Evolutionary conservation across 1,284 basidiomycete genomes (phyloP).

Genomic region (Apiotrichum montevideense): DNA sequence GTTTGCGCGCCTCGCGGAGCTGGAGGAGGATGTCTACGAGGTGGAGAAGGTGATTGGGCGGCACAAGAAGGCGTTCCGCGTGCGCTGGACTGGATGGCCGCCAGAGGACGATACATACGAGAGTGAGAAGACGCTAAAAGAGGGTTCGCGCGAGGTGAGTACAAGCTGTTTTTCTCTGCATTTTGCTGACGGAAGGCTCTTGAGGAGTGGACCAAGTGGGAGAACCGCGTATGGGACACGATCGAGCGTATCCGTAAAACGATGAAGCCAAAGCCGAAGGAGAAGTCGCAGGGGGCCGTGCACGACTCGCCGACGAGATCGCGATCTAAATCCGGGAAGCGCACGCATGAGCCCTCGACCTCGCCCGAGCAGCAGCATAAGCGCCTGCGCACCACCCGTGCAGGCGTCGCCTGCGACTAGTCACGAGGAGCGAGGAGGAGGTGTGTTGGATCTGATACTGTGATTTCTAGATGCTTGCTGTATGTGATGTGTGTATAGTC

Average conservation of each 20-base stretch:
- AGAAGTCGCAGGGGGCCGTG: too few relatives aligned
- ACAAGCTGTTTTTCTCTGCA: too few relatives aligned
- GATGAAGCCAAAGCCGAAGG: not conserved
- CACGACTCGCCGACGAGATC: too few relatives aligned
- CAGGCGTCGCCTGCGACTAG: too few relatives aligned
- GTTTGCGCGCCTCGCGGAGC: not conserved
- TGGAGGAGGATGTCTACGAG: conserved; percentile 22
- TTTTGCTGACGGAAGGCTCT: not conserved
- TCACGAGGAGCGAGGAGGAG: too few relatives aligned
- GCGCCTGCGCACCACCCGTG: too few relatives aligned
- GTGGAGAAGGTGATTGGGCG: conserved; percentile 27
- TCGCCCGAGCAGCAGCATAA: too few relatives aligned
- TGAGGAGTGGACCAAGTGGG: conserved; percentile 26
- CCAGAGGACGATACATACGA: conserved; percentile 36
- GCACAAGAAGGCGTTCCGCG: conserved; percentile 19
- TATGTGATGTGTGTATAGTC: too few relatives aligned
- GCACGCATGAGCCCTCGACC: too few relatives aligned
- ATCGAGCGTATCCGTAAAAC: not conserved
- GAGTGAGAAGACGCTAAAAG: conserved; percentile 11
- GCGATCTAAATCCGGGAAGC: too few relatives aligned
- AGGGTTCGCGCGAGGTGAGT: conserved; percentile 23
- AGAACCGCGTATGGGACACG: conserved; percentile 2
- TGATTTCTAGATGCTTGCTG: too few relatives aligned
- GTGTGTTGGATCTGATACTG: too few relatives aligned
- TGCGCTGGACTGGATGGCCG: conserved; percentile 31